phyloP scores from a whole-genome alignment of 164 flowering plant genomes.

The Euptelea pleiosperma region DNA sequence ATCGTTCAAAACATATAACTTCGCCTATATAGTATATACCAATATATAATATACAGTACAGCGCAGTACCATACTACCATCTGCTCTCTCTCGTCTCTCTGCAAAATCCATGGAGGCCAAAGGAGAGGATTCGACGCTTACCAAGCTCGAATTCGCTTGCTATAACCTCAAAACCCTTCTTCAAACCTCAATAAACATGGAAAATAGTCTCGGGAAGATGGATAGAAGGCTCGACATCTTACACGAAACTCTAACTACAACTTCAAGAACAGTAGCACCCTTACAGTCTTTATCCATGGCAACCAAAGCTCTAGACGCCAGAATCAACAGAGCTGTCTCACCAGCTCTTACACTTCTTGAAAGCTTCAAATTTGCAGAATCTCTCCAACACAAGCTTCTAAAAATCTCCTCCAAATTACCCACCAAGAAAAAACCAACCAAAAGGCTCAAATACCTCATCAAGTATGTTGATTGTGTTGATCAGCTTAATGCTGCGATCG shows the following conservation, averaged over 20 bases:
- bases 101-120: slow-evolving; percentile 19
- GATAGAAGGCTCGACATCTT: slow-evolving; percentile 35
- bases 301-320: slow-evolving; percentile 54
- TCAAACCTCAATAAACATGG: slow-evolving; percentile 28
- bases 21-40: no score
- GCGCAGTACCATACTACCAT: neutral
- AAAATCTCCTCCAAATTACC: slow-evolving; percentile 31
- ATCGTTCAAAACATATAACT: no score
- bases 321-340: slow-evolving; percentile 62
- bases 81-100: slow-evolving; percentile 3
- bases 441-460: slow-evolving; percentile 34
- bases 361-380: slow-evolving; percentile 49
- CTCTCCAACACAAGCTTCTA: slow-evolving; percentile 48
- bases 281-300: slow-evolving; percentile 57
- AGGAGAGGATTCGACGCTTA: slow-evolving; percentile 20
- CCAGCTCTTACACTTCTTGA: slow-evolving; percentile 56
- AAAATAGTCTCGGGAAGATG: slow-evolving; percentile 32
- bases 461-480: slow-evolving; percentile 52
- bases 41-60: no score
- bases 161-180: slow-evolving; percentile 45
- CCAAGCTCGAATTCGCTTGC: slow-evolving; percentile 40
- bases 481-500: slow-evolving; percentile 35
- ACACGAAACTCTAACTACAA: slow-evolving; percentile 28
- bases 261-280: slow-evolving; percentile 47
- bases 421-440: slow-evolving; percentile 16